These are phyloP conservation scores for Phytophthora podocarpi DNA, from an alignment of 352 stramenopile species.

Conservation along the genomic window DNA sequence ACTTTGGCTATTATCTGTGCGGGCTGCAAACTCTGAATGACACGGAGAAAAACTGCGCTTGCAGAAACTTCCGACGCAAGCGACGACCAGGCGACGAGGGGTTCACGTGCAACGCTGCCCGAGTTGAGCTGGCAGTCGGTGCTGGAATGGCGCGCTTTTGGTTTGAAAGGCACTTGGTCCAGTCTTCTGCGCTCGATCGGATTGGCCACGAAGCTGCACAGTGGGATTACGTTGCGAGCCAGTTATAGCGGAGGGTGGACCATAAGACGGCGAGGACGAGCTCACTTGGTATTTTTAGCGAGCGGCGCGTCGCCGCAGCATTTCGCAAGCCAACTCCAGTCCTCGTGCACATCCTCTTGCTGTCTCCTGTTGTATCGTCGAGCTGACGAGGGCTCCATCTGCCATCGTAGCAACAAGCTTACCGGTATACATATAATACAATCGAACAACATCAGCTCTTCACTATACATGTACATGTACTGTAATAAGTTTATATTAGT, in stretches of 20 bases:
- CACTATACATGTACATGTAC: no score
- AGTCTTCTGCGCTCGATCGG: background rate
- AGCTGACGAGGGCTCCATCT: slow-evolving; percentile 22
- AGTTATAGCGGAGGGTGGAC: slow-evolving; percentile 23
- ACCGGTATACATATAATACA: no score
- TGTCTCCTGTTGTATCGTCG: slow-evolving; percentile 9
- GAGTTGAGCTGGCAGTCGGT: slow-evolving; percentile 19
- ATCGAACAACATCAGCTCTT: no score
- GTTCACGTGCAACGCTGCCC: slow-evolving; percentile 12
- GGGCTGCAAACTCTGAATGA: slow-evolving; percentile 24
- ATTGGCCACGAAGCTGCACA: slow-evolving; percentile 28
- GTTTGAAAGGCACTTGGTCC: slow-evolving; percentile 12
- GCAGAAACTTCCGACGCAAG: slow-evolving; percentile 25
- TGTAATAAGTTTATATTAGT: background rate
- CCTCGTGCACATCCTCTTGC: slow-evolving; percentile 26
- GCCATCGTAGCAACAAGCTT: slow-evolving; percentile 14
- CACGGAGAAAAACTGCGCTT: slow-evolving; percentile 26
- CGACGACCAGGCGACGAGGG: slow-evolving; percentile 18
- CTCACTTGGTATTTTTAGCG: slow-evolving; percentile 11
- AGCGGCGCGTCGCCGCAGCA: background rate
- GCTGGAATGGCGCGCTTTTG: slow-evolving; percentile 29
- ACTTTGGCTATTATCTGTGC: slow-evolving; percentile 2
- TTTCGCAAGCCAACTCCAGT: background rate
- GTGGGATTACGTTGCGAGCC: slow-evolving; percentile 25
- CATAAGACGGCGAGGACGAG: slow-evolving; percentile 13